Conservation (phyloP, 768 basidiomycete genomes). For the Suillus variegatus region DNA sequence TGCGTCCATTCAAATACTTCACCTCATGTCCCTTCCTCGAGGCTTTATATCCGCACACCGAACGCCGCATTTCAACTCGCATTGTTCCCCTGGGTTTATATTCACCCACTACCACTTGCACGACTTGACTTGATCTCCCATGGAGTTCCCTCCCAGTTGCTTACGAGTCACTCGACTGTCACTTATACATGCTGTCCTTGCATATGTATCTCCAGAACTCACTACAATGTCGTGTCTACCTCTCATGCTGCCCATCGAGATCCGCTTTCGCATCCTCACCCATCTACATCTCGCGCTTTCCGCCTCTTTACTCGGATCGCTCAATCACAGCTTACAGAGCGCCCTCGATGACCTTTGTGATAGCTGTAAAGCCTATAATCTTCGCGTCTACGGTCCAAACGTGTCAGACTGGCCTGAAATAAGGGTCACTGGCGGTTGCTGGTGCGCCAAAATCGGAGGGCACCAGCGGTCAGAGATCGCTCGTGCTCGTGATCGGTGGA, state of each 20-base stretch:
- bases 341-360: slow-evolving; percentile 40
- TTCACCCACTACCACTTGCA: background rate
- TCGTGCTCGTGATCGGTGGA: slow-evolving; percentile 2
- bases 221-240: slow-evolving; percentile 28
- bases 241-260: slow-evolving; percentile 46
- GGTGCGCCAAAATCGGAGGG: slow-evolving; percentile 36
- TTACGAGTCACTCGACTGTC: slow-evolving; percentile 42
- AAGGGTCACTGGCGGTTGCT: slow-evolving; percentile 44
- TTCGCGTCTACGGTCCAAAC: slow-evolving; percentile 54
- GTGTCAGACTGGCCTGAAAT: slow-evolving; percentile 58
- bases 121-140: slow-evolving; percentile 4
- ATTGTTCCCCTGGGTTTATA: background rate
- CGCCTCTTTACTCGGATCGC: slow-evolving; percentile 40
- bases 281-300: slow-evolving; percentile 47
- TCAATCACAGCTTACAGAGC: slow-evolving; percentile 39
- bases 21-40: slow-evolving; percentile 29
- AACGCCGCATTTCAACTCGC: background rate
- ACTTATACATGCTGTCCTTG: slow-evolving; percentile 56
- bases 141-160: slow-evolving; percentile 16
- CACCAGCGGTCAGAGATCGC: slow-evolving; percentile 11
- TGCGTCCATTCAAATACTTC: background rate
- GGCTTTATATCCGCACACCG: slow-evolving; percentile 16
- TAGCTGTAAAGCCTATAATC: slow-evolving; percentile 52
- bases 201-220: slow-evolving; percentile 48
- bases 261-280: slow-evolving; percentile 53